Evolutionary conservation across 257 asterid species (phyloP).

Genomic region (Solanum chiquidenum): DNA sequence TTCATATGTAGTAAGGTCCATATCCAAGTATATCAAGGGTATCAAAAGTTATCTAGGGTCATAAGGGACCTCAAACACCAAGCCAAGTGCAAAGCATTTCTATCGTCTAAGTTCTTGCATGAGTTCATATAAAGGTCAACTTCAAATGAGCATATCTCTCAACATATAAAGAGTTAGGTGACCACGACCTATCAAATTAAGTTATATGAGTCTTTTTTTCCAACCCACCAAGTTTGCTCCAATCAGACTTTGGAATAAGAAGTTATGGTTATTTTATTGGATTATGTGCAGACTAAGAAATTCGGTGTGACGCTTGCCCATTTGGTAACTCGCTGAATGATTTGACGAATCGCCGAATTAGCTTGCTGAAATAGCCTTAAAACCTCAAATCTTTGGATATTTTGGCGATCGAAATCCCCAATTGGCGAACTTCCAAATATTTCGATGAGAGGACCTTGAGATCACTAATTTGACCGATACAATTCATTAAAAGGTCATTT

Average conservation of each 20-base stretch:
- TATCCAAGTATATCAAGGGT: too few relatives aligned
- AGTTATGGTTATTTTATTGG: neutral
- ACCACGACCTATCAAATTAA: neutral
- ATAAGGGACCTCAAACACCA: neutral
- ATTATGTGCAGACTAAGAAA: neutral
- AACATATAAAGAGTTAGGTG: too few relatives aligned
- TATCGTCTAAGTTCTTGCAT: neutral
- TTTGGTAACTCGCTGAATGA: neutral
- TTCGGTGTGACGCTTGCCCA: neutral
- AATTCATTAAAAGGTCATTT: neutral
- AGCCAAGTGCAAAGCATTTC: too few relatives aligned
- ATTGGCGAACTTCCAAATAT: neutral
- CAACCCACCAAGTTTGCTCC: too few relatives aligned
- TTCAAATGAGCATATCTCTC: neutral
- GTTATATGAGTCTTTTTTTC: neutral
- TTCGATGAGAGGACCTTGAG: neutral
- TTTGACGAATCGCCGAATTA: neutral
- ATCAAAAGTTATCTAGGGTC: neutral
- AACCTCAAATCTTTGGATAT: neutral
- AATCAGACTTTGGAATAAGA: too few relatives aligned
- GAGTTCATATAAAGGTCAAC: neutral
- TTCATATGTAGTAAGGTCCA: too few relatives aligned
- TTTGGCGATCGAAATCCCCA: neutral
- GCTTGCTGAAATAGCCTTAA: too few relatives aligned
- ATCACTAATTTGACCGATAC: neutral